Base-by-base conservation (phyloP, 2,329 filamentous ascomycete genomes). In the Epichloe hybrida region DNA sequence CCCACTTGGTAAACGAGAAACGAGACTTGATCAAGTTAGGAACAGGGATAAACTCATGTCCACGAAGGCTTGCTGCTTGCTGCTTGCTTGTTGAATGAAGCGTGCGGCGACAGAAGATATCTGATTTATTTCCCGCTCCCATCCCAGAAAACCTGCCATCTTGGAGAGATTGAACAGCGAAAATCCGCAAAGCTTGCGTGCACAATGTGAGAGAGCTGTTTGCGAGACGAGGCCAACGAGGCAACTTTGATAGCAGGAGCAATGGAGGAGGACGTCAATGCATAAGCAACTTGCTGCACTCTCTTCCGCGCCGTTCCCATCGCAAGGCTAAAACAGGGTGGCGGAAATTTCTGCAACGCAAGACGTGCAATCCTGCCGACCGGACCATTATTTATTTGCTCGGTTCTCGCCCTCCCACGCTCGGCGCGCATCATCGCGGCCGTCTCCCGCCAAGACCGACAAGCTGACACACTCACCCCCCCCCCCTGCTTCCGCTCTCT, bases 401-500 rank as follows among this genome's bases (percentile, higher is more conserved):
- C 27, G 8, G n/a, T 44, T 17, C 2, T 17, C 27, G 27, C 27
- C 42, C 27, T 17, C 3, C 34, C 15, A 11, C 42, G n/a, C 27
- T 45, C 15, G 27, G 20, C 20, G 27, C n/a, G 27, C 42, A 45
- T 35, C 27, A 20, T 20, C 42, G 13, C 27, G 42, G 15, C 44
- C 17, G 8, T 31, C 15, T 39, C 38, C 9, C 7, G 38, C n/a
- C 15, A 9, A 40, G 38, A 31, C 8, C n/a, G n/a, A 23, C 17
- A 41, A 41, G 39, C 39, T n/a, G 45, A 36, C 45, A 37, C 46
- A 48, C 37, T 27, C 47, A 41, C 50, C 50, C 35, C 51, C 47
- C 35, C 50, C 50, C n/a, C 35, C 51, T 53, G 48, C 45, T 50
- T 50, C 48, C 48, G 44, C 50, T 13, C 49, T 48, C 44, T 50